These are phyloP conservation scores for Alternaria atra DNA, from an alignment of 2,329 filamentous ascomycete species.

Conservation along the genomic window DNA sequence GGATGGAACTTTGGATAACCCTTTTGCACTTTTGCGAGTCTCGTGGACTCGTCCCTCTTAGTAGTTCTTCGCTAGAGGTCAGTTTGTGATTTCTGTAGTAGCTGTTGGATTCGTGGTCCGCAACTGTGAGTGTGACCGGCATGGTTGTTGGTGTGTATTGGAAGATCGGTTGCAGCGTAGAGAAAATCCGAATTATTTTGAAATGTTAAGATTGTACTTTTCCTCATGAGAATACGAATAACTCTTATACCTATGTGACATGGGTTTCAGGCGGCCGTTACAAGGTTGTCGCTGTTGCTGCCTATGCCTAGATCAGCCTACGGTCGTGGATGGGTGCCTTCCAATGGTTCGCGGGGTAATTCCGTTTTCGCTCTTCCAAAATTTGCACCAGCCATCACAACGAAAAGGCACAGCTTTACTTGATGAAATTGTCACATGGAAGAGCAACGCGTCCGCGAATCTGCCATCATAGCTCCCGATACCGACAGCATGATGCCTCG, in stretches of 20 bases:
- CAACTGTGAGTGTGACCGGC: conserved; percentile 20
- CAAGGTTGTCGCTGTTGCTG: not conserved
- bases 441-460: too few species aligned
- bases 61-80: not conserved
- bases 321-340: not conserved
- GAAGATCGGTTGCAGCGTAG: not conserved
- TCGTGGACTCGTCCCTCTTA: not conserved
- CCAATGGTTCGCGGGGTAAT: not conserved
- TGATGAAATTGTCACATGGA: too few species aligned
- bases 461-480: too few species aligned
- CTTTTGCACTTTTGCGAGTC: not conserved
- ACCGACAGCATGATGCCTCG: too few species aligned
- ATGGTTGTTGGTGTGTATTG: conserved; percentile 3
- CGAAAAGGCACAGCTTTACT: not conserved
- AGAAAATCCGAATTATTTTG: not conserved
- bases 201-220: not conserved
- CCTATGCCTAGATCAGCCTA: not conserved
- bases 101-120: conserved; percentile 7
- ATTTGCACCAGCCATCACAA: not conserved
- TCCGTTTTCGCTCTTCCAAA: not conserved
- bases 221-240: not conserved
- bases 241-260: not conserved
- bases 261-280: not conserved
- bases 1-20: conserved; percentile 23
- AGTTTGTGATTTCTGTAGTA: not conserved